Conservation (phyloP, 2,329 filamentous ascomycete genomes). For the Aspergillus sp. region DNA sequence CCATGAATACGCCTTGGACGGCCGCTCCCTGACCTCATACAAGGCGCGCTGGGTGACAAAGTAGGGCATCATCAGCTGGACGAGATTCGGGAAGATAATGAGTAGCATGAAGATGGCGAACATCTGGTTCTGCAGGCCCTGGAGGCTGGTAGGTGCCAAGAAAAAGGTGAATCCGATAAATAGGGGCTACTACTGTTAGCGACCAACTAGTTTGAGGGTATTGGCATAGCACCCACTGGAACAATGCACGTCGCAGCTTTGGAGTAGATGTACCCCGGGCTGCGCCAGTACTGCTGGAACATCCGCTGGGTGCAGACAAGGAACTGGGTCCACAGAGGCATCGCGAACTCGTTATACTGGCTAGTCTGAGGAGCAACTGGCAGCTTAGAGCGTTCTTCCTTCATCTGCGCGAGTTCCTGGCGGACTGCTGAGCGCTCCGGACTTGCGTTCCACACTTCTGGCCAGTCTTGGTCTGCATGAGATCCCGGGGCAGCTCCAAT, state of each 20-base stretch:
- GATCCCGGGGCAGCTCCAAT: constrained; percentile 52
- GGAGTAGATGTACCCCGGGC: constrained; percentile 76
- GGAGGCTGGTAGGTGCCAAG: constrained; percentile 59
- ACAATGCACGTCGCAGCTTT: constrained; percentile 57
- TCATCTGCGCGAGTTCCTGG: constrained; percentile 39
- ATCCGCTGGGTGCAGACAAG: constrained; percentile 59
- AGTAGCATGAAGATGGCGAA: constrained; percentile 77
- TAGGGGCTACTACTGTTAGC: constrained; percentile 42
- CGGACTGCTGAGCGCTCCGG: constrained; percentile 40
- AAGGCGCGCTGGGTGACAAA: constrained; percentile 47
- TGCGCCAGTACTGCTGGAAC: constrained; percentile 86
- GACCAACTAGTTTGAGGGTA: neutral
- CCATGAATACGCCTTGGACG: constrained; percentile 63
- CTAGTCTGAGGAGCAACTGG: constrained; percentile 35
- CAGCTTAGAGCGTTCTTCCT: constrained; percentile 18
- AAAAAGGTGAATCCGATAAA: constrained; percentile 80
- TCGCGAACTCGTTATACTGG: constrained; percentile 67
- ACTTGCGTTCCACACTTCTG: constrained; percentile 50
- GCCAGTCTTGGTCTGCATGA: constrained; percentile 52
- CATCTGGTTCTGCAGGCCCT: constrained; percentile 83
- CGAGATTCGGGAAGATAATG: constrained; percentile 58
- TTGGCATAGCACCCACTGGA: constrained; percentile 58
- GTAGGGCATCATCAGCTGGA: constrained; percentile 45
- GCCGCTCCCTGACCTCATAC: constrained; percentile 49
- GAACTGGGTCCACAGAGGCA: constrained; percentile 59